Conservation (phyloP, 1,284 basidiomycete genomes). For the Apiotrichum brassicae region DNA sequence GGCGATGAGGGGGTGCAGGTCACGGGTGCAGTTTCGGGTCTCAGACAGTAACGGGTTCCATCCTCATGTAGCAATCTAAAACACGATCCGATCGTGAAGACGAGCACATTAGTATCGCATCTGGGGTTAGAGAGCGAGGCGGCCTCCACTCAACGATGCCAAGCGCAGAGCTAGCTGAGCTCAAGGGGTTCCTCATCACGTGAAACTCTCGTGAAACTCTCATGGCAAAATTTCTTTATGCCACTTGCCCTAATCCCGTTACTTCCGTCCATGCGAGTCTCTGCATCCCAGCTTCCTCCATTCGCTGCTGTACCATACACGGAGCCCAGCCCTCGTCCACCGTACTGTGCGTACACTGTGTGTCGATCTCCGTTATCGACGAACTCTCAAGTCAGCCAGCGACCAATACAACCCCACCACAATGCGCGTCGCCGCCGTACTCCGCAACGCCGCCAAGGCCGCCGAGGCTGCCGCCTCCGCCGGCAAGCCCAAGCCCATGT, state of each 20-base stretch:
- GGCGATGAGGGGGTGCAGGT: too few species aligned
- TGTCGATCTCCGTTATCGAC: background rate
- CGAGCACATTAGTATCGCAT: too few species aligned
- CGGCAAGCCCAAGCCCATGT: slow-evolving; percentile 42
- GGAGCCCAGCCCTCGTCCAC: background rate
- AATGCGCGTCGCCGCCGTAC: slow-evolving; percentile 22
- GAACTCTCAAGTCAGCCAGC: background rate
- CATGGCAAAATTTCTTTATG: too few species aligned
- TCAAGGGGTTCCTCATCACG: too few species aligned
- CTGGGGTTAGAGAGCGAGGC: too few species aligned
- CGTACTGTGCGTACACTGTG: background rate
- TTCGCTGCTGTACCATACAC: background rate
- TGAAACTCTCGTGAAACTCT: background rate
- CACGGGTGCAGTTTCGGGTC: too few species aligned
- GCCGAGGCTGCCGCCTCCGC: slow-evolving; percentile 29
- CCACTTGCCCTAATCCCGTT: background rate
- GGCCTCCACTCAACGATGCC: too few species aligned
- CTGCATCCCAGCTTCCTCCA: background rate
- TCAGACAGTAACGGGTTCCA: too few species aligned
- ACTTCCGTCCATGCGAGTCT: background rate
- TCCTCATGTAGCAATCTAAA: too few species aligned
- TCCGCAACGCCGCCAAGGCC: slow-evolving; percentile 30
- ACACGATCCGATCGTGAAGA: too few species aligned
- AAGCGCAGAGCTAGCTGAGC: too few species aligned
- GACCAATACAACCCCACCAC: background rate